Evolutionary conservation across 306 rosid species (phyloP).

Genomic region (Cyclanthera cordifolia): DNA sequence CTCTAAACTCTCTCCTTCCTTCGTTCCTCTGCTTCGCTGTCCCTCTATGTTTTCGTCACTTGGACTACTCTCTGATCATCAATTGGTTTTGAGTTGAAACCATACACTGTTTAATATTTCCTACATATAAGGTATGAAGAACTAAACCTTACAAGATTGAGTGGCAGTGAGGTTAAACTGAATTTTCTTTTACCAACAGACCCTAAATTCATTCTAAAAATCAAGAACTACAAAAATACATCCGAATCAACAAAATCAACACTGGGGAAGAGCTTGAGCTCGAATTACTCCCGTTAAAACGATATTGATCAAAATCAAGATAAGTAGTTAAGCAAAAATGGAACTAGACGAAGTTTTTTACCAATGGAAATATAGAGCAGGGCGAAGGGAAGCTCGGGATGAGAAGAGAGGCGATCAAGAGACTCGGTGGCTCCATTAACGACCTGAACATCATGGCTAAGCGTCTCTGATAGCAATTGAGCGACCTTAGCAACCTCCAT

Average conservation of each 20-base stretch:
- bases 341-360: neutral
- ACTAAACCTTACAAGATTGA: neutral
- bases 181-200: neutral
- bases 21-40: too few species aligned
- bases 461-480: slow-evolving; percentile 45
- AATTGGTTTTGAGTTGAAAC: too few species aligned
- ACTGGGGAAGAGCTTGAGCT: neutral
- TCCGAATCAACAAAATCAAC: neutral
- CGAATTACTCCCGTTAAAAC: neutral
- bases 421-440: slow-evolving; percentile 41
- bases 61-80: too few species aligned
- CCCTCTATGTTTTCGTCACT: too few species aligned
- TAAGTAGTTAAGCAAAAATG: neutral
- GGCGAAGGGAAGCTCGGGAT: slow-evolving; percentile 43
- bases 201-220: neutral
- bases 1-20: too few species aligned
- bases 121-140: slow-evolving; percentile 19
- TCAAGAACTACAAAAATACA: neutral
- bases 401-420: slow-evolving; percentile 47
- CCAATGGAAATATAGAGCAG: slow-evolving; percentile 54
- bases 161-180: neutral
- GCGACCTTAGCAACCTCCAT: slow-evolving; percentile 40
- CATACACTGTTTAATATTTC: too few species aligned
- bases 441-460: slow-evolving; percentile 36
- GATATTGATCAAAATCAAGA: neutral